These are phyloP conservation scores for Aspergillus cavernicola DNA, from an alignment of 495 filamentous ascomycete species.

Conservation along the genomic window DNA sequence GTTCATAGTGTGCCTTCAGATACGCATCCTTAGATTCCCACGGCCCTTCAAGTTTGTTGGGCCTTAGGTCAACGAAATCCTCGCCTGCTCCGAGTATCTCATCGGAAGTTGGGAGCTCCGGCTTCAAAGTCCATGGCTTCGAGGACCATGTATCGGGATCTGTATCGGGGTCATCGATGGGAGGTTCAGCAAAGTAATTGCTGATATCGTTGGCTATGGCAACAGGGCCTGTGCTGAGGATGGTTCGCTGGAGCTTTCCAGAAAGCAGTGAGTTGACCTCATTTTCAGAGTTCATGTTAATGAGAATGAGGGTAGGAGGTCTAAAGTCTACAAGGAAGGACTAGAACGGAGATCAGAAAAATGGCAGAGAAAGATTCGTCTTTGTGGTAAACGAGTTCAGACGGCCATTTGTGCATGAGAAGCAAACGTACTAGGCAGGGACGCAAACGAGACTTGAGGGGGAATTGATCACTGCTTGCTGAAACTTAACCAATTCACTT, in stretches of 20 bases:
- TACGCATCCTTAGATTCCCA: slow-evolving; percentile 52
- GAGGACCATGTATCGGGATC: slow-evolving; percentile 38
- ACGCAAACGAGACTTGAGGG: neutral
- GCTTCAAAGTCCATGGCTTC: slow-evolving; percentile 38
- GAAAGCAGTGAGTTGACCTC: neutral
- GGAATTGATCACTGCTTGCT: neutral
- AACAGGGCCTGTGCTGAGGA: neutral
- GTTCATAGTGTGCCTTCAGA: slow-evolving; percentile 58
- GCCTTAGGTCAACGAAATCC: slow-evolving; percentile 24
- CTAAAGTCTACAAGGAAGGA: no score
- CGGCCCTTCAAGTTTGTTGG: slow-evolving; percentile 39
- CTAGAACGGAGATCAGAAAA: neutral
- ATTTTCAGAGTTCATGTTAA: neutral
- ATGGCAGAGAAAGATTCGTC: neutral
- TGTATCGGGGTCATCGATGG: slow-evolving; percentile 12
- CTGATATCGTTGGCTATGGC: slow-evolving; percentile 27
- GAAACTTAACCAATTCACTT: no score
- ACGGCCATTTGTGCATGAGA: neutral
- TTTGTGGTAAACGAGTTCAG: neutral
- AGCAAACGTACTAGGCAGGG: neutral
- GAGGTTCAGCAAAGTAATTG: slow-evolving; percentile 28
- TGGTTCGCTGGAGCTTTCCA: neutral
- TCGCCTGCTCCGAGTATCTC: slow-evolving; percentile 40
- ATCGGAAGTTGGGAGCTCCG: slow-evolving; percentile 41
- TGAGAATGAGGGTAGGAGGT: neutral